These are phyloP conservation scores for Lasiodiplodia sp. DNA, from an alignment of 2,329 filamentous ascomycete genomes.

Conservation along the genomic window DNA sequence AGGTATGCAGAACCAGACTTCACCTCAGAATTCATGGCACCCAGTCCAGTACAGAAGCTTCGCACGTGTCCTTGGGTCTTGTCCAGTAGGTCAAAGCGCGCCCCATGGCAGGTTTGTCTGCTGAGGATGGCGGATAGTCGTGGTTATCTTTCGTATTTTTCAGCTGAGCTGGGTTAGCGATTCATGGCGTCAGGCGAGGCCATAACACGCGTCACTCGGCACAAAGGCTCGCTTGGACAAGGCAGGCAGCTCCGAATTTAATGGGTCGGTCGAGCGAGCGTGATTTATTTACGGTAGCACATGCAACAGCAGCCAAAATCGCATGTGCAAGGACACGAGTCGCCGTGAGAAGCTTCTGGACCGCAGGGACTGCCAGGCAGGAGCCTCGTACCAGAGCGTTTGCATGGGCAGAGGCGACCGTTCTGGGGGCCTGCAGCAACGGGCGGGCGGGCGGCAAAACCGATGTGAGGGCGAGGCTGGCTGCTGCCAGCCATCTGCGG, in stretches of 20 bases:
- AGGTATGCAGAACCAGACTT: conserved; percentile 6
- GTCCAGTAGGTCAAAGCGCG: background rate
- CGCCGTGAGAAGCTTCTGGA: conserved; percentile 20
- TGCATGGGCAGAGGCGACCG: conserved; percentile 7
- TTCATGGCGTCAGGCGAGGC: conserved; percentile 16
- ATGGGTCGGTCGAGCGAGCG: conserved; percentile 22
- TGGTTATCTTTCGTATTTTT: conserved; percentile 25
- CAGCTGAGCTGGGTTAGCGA: conserved; percentile 21
- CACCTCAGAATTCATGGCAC: background rate
- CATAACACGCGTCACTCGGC: conserved; percentile 13
- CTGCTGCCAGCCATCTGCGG: conserved; percentile 19
- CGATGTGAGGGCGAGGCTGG: conserved; percentile 10
- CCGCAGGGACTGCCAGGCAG: background rate
- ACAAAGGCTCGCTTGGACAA: conserved; percentile 21
- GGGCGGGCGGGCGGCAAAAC: conserved; percentile 9
- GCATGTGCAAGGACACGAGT: conserved; percentile 9
- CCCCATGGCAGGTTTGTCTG: background rate
- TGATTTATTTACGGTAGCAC: conserved; percentile 25
- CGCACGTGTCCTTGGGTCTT: background rate
- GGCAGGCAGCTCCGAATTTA: conserved; percentile 22
- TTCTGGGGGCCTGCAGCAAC: conserved; percentile 20
- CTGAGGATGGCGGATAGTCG: background rate
- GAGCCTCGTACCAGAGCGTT: background rate
- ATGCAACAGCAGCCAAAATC: conserved; percentile 16
- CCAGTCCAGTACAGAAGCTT: background rate